phyloP scores from a whole-genome alignment of 2,329 filamentous ascomycete genomes.

The Aspergillus caelatus region DNA sequence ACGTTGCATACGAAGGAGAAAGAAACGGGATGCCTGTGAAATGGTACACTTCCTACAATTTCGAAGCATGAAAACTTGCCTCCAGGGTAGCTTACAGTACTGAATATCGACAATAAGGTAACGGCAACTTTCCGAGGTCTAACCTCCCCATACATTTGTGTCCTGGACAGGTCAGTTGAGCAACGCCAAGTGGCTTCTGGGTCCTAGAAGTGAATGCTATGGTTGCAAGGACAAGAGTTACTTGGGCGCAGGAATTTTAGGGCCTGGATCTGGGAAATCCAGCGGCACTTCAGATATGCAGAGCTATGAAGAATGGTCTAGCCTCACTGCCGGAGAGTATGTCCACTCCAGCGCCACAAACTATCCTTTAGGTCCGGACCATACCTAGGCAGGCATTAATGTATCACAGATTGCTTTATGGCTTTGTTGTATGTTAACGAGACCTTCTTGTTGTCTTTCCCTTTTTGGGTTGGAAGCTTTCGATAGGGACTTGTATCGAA shows the following conservation, averaged over 20 bases:
- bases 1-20: background rate
- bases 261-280: background rate
- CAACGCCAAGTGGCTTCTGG: background rate
- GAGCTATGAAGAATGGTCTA: conserved; percentile 3
- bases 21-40: background rate
- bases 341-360: background rate
- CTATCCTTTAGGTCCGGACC: conserved; percentile 1
- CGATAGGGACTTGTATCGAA: background rate
- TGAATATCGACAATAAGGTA: background rate
- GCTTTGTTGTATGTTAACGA: background rate
- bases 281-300: background rate
- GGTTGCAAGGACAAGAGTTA: background rate
- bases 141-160: background rate
- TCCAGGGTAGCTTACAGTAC: background rate
- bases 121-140: background rate
- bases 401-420: background rate
- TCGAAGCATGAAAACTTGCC: background rate
- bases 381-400: background rate
- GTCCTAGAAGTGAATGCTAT: background rate
- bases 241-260: background rate
- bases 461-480: background rate
- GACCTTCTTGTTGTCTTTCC: background rate
- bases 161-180: background rate
- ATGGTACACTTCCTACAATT: background rate
- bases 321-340: background rate